Conservation (phyloP, 176 grass and related monocot genomes). For the Phragmites australis region DNA sequence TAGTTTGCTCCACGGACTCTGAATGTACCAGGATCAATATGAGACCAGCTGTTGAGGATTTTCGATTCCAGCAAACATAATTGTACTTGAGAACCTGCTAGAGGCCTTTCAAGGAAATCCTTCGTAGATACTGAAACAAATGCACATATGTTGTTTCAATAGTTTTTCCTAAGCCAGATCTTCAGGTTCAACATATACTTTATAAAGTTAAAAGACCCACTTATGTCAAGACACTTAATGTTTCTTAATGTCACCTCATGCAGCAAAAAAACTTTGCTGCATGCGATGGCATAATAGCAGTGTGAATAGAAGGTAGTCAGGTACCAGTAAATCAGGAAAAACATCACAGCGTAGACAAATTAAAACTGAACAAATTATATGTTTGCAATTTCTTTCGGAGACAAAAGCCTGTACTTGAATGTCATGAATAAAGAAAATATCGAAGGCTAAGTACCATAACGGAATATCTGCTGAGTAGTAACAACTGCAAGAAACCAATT, state of each 20-base stretch:
- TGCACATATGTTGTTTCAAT: constrained; percentile 20
- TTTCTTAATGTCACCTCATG: background rate
- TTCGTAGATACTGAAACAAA: constrained; percentile 67
- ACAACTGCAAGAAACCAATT: background rate
- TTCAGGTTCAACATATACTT: background rate
- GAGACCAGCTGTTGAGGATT: constrained; percentile 86
- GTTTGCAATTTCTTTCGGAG: constrained; percentile 7
- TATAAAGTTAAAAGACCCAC: constrained; percentile 7
- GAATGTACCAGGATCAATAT: constrained; percentile 74
- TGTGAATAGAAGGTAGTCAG: background rate
- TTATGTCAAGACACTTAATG: background rate
- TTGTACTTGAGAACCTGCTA: constrained; percentile 90
- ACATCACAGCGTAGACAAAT: background rate
- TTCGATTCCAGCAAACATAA: constrained; percentile 78
- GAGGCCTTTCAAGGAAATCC: constrained; percentile 72
- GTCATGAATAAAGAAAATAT: background rate
- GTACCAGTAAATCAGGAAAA: background rate
- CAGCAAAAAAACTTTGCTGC: background rate
- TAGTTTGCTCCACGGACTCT: constrained; percentile 85
- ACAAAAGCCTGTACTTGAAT: background rate
- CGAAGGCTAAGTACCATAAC: background rate
- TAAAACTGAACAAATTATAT: background rate
- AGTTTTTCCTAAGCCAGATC: constrained; percentile 19
- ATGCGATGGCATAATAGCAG: background rate
- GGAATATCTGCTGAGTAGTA: background rate